Evolutionary conservation across 192 early-diverging fungal species (phyloP).

Genomic region (Entomortierella parvispora): DNA sequence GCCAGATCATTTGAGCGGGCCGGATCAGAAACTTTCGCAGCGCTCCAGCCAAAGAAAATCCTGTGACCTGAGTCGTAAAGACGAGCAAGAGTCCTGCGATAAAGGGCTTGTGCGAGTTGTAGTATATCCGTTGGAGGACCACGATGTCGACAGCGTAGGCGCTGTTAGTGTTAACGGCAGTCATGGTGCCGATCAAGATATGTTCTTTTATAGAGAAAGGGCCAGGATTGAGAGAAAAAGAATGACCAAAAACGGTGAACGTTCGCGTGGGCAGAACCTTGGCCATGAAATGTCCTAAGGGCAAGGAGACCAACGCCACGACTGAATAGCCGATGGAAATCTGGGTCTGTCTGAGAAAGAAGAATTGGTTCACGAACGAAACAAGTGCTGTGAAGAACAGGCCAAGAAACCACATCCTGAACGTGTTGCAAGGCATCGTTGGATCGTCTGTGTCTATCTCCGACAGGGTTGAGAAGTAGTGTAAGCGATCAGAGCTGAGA

Average conservation of each 20-base stretch:
- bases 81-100: slow-evolving; percentile 58
- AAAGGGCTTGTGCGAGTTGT: slow-evolving; percentile 61
- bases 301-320: slow-evolving; percentile 56
- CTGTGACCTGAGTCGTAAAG: slow-evolving; percentile 60
- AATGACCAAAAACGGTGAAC: slow-evolving; percentile 56
- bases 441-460: slow-evolving; percentile 56
- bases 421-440: slow-evolving; percentile 56
- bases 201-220: slow-evolving; percentile 70
- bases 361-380: slow-evolving; percentile 60
- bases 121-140: slow-evolving; percentile 59
- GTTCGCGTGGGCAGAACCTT: slow-evolving; percentile 33
- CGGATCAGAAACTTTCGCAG: slow-evolving; percentile 13
- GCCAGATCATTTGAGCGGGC: slow-evolving; percentile 88
- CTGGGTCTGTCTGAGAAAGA: slow-evolving; percentile 53
- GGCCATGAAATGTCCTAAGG: slow-evolving; percentile 55
- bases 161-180: slow-evolving; percentile 49
- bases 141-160: slow-evolving; percentile 65
- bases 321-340: slow-evolving; percentile 51
- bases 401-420: slow-evolving; percentile 58
- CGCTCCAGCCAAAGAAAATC: slow-evolving; percentile 56
- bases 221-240: slow-evolving; percentile 61
- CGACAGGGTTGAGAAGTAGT: background rate
- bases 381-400: slow-evolving; percentile 39
- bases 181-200: slow-evolving; percentile 63
- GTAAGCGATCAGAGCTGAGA: background rate